Conservation (phyloP, 257 asterid genomes). For the Solanum chmielewskii region DNA sequence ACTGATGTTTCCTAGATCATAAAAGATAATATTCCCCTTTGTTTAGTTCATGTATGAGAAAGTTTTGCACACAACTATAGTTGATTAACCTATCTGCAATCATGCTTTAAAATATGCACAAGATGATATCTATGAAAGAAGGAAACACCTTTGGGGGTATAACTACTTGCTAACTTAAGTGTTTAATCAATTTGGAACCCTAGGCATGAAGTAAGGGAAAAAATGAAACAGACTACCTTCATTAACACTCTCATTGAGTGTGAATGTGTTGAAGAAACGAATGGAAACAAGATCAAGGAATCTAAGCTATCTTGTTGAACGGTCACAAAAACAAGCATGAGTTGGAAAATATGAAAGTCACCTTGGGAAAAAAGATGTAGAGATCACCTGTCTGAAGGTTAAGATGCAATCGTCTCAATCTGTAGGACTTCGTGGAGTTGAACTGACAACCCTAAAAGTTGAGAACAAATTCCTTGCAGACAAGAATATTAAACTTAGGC, state of each 20-base stretch:
- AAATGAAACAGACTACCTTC: not conserved
- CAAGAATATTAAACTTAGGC: not conserved
- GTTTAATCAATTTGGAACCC: not conserved
- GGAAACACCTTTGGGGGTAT: not conserved
- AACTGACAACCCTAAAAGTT: fast-evolving
- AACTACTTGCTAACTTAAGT: not conserved
- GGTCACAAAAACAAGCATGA: not conserved
- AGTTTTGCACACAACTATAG: not conserved
- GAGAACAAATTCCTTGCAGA: not conserved
- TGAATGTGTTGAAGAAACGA: not conserved
- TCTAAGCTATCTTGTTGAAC: not conserved
- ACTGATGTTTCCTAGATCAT: too few species aligned
- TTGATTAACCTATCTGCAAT: not conserved
- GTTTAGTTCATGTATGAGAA: not conserved
- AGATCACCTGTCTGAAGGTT: not conserved
- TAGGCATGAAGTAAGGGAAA: not conserved
- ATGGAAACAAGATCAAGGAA: not conserved
- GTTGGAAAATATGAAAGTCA: not conserved
- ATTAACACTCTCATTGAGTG: not conserved
- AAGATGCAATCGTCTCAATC: too few species aligned
- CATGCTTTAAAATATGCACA: not conserved
- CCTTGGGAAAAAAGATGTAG: not conserved
- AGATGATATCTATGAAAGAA: not conserved
- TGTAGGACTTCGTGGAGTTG: not conserved
- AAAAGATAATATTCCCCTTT: not conserved